Evolutionary conservation across 177 flowering plant species (phyloP), one percentile per base, ranked within the genome.

Genomic region (Vitis hybrid): DNA sequence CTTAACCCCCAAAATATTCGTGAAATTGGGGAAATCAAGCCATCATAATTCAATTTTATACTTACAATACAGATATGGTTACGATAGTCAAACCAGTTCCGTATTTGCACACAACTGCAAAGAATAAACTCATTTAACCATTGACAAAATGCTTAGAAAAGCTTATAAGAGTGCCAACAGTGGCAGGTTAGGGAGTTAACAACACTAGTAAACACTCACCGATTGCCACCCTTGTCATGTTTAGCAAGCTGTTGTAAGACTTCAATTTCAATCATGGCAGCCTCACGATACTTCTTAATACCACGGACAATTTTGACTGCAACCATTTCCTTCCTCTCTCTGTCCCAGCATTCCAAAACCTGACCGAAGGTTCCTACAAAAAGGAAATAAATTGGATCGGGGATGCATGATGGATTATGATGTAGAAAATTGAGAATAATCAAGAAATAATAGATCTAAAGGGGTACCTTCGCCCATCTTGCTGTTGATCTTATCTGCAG

Each of bases 71-170:
- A 94, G 78, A 94, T 86, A 94, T 94, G 98, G 82, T 94, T 94
- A 89, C 94, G 96, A 88, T 94, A 94, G 92, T 94, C 98, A 94
- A 94, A 94, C 98, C 96, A 94, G 91, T 91, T 92, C 96, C 96
- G 87, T 87, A 94, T 76, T 94, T 92, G 94, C 73, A 94, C 98
- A 94, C 97, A 94, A 88, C 98, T 92, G 97, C 98, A 94, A 94
- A 79, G 89, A 88, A 94, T 82, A 85, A 82, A 87, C 79, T 78
- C 77, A 70, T 87, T 93, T 85, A 91, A 88, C 87, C 70, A 67
- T 70, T 56, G 72, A 64, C 34, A 79, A 32, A 63, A 34, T 54
- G 3, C 19, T 54, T 3, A 67, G 5, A 5, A 64, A 69, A 70
- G 34, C 32, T 19, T 19, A 21, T 49, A 3, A 70, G 8, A 51